These are phyloP conservation scores for Coemansia sp. DNA, from an alignment of 192 early-diverging fungal genomes.

Conservation along the genomic window DNA sequence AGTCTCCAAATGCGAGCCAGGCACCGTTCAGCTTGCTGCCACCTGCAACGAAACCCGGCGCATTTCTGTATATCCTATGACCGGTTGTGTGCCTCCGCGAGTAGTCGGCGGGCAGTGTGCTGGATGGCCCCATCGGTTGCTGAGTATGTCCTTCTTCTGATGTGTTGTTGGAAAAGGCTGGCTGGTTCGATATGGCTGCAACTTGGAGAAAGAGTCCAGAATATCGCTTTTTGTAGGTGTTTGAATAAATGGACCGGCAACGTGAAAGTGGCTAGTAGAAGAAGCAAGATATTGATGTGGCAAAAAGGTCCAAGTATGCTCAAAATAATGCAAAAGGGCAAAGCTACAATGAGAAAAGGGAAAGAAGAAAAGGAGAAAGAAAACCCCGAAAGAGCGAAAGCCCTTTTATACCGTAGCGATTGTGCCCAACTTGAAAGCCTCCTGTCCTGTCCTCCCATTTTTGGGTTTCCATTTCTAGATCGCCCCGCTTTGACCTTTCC, in stretches of 20 bases:
- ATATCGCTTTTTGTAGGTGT: not conserved
- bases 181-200: too few species aligned
- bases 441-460: not conserved
- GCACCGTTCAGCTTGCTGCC: not conserved
- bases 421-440: not conserved
- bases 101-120: not conserved
- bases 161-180: too few species aligned
- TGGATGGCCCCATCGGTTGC: not conserved
- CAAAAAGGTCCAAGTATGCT: not conserved
- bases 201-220: too few species aligned
- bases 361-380: conserved; percentile 2
- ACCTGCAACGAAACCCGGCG: not conserved
- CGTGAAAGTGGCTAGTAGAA: not conserved
- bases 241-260: not conserved
- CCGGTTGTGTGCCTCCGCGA: not conserved
- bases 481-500: not conserved
- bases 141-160: not conserved
- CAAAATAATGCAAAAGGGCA: not conserved
- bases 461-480: not conserved
- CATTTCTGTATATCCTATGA: not conserved
- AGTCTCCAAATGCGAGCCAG: conserved; percentile 9
- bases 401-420: not conserved
- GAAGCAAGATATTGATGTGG: not conserved
- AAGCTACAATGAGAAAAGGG: not conserved
- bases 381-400: not conserved